phyloP scores from a whole-genome alignment of 805 yeast species.

The Schwanniomyces pseudopolymorphus region DNA sequence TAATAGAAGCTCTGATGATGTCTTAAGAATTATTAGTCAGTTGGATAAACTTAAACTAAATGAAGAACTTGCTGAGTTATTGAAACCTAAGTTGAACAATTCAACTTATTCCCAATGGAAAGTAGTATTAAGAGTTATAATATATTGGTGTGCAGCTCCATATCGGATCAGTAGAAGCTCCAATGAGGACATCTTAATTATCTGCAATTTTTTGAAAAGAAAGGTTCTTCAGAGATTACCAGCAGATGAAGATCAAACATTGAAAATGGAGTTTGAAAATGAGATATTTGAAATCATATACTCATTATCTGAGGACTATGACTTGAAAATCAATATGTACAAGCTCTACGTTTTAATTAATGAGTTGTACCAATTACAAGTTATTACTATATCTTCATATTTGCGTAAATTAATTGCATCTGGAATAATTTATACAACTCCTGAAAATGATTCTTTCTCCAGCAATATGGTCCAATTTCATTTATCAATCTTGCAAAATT shows the following conservation, averaged over 20 bases:
- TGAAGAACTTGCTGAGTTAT: conserved; percentile 26
- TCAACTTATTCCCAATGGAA: conserved; percentile 25
- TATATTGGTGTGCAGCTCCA: conserved; percentile 42
- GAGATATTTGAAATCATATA: conserved; percentile 42
- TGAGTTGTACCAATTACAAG: conserved; percentile 48
- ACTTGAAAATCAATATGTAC: conserved; percentile 21
- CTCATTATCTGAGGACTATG: conserved; percentile 21
- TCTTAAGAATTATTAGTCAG: conserved; percentile 30
- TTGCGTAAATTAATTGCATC: conserved; percentile 80
- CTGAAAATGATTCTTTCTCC: conserved; percentile 22
- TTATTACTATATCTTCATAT: conserved; percentile 64
- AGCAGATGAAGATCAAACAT: conserved; percentile 16
- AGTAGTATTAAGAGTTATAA: conserved; percentile 29
- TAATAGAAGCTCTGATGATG: conserved; percentile 27
- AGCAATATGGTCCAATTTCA: conserved; percentile 40
- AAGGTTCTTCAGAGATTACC: conserved; percentile 28
- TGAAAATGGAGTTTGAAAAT: conserved; percentile 46
- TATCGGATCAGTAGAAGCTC: conserved; percentile 30
- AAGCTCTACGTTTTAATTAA: conserved; percentile 47
- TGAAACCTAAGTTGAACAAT: conserved; percentile 18
- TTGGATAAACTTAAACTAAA: conserved; percentile 34
- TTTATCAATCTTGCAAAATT: conserved; percentile 53
- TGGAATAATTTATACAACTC: conserved; percentile 68
- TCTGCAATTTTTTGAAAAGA: conserved; percentile 47
- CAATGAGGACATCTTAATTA: conserved; percentile 30